Evolutionary conservation across 805 yeast species (phyloP), one percentile per base, ranked within the genome.

Genomic region (Pichia thaimueangensis): DNA sequence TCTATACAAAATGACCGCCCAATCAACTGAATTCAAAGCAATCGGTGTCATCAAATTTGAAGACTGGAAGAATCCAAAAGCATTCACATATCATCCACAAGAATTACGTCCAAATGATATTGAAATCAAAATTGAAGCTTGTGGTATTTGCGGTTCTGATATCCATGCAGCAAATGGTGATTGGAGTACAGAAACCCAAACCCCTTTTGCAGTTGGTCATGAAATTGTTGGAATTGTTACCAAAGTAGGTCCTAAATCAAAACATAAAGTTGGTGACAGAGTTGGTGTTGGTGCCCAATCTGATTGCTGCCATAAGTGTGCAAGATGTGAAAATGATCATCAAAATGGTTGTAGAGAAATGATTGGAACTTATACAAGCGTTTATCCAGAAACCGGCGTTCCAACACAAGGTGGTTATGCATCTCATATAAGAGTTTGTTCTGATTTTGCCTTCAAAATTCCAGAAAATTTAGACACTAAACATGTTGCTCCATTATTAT

Each of bases 91-190:
- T 34, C 33, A 29, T 13, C 54, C 50, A 19, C 54, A 50, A 32
- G 40, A 36, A 8, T 33, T 50, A 27, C 43, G 54, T 31, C 41
- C 45, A 7, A 20, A 43, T 0, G 54, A 73, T 47, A 71, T 67
- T 16, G 64, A 72, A 30, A 56, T 73, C 30, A 67, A 70, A 47
- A 72, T 71, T 33, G 65, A 63, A 43, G 70, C 63, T 43, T 68
- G 74, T 27, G 77, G 78, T 28, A 56, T 73, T 30, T 73, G 78
- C 53, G 76, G 76, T 5, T 67, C 76, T 2, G 78, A 72, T 53
- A 61, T 73, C 37, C 78, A 73, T 57, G 62, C 69, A 30, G 60
- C 66, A 23, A 49, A 53, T 11, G 73, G 69, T 33, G 45, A 45
- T 16, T 54, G 57, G 58, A 48, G 52, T 23, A 29, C 25, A 16